These are phyloP conservation scores for Apium graveolens DNA, from an alignment of 129 eudicot species.

Conservation along the genomic window DNA sequence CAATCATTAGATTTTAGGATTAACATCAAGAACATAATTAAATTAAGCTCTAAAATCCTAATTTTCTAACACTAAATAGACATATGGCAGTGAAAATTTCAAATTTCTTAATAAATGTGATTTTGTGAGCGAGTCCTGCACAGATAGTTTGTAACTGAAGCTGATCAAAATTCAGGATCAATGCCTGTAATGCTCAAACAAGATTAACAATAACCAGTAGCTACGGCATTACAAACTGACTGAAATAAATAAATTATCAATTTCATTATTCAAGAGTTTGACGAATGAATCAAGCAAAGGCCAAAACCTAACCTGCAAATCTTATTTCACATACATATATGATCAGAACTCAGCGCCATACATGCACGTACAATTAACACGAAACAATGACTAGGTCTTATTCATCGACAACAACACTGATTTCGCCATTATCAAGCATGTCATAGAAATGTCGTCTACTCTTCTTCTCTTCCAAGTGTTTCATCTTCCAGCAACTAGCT, in stretches of 20 bases:
- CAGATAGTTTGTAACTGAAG: background rate
- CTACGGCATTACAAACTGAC: background rate
- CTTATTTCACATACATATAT: background rate
- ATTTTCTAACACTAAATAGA: too few species aligned
- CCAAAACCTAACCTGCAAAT: background rate
- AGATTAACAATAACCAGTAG: background rate
- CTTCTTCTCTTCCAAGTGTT: conserved; percentile 9
- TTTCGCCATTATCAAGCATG: conserved; percentile 15
- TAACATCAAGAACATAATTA: too few species aligned
- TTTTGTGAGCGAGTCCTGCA: background rate
- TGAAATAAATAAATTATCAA: background rate
- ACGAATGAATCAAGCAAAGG: background rate
- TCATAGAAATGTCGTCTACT: conserved; percentile 5
- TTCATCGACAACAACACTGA: background rate
- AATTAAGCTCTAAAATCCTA: too few species aligned
- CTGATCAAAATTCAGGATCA: background rate
- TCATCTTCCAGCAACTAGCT: conserved; percentile 1
- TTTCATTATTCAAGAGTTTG: background rate
- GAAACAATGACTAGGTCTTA: background rate
- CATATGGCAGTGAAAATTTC: background rate
- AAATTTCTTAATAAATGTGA: background rate
- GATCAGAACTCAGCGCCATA: background rate
- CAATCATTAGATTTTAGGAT: too few species aligned
- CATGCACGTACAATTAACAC: background rate
- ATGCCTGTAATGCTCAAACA: background rate